phyloP scores from a whole-genome alignment of 2,329 filamentous ascomycete species.

The Ophiostoma piceae region DNA sequence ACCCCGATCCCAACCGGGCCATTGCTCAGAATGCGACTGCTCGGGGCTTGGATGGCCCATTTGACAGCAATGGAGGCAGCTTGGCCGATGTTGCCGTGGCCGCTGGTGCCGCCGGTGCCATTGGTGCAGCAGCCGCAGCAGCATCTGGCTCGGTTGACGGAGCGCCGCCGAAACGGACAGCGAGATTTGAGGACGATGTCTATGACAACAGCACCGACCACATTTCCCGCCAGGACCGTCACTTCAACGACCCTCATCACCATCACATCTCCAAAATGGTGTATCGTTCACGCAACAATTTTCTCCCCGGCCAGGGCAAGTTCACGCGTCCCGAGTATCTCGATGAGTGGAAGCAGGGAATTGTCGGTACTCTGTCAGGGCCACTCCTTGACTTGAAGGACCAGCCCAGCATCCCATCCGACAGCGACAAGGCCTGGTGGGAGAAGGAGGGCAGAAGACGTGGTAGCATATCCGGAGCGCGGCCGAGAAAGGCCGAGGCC shows the following conservation, averaged over 20 bases:
- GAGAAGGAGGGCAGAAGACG: conserved; percentile 52
- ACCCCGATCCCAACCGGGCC: conserved; percentile 1
- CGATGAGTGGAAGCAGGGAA: conserved; percentile 68
- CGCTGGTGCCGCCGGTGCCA: not conserved
- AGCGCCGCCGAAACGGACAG: conserved; percentile 23
- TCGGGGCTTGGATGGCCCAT: not conserved
- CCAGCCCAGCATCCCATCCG: conserved; percentile 35
- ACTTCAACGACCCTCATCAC: conserved; percentile 29
- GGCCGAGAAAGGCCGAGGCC: conserved; percentile 54
- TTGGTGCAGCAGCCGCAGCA: conserved; percentile 15
- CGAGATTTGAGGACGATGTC: conserved; percentile 31
- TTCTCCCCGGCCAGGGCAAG: conserved; percentile 47
- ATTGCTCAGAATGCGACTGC: not conserved
- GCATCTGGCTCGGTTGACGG: conserved; percentile 16
- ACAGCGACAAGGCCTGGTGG: conserved; percentile 68
- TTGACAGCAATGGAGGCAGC: not conserved
- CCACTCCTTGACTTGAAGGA: conserved; percentile 56
- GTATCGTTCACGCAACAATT: conserved; percentile 40
- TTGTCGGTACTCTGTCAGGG: conserved; percentile 55
- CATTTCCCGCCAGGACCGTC: conserved; percentile 29
- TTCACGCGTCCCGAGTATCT: conserved; percentile 58
- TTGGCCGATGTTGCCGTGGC: not conserved
- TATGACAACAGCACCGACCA: conserved; percentile 29
- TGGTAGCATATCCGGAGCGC: conserved; percentile 43
- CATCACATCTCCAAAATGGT: conserved; percentile 40